These are phyloP conservation scores for Pueraria montana DNA, from an alignment of 306 rosid species.

Conservation along the genomic window DNA sequence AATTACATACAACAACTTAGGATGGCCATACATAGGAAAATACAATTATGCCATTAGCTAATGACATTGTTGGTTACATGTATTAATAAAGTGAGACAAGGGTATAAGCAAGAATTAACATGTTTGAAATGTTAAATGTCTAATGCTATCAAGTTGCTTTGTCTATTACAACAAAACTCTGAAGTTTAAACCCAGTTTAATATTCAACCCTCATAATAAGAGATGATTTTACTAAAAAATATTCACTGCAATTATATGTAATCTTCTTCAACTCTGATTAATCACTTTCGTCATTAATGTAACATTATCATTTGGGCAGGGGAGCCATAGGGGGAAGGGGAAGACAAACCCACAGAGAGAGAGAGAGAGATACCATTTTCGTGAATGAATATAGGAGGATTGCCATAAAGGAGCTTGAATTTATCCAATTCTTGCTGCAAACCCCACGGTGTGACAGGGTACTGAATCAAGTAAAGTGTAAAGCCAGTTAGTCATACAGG, in stretches of 20 bases:
- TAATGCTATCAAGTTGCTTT: background rate
- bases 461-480: slow-evolving; percentile 48
- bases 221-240: background rate
- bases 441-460: slow-evolving; percentile 53
- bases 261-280: background rate
- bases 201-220: background rate
- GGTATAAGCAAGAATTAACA: background rate
- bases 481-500: slow-evolving; percentile 20
- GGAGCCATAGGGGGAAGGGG: too few species aligned
- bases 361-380: slow-evolving; percentile 75
- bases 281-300: too few species aligned
- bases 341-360: background rate
- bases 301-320: too few species aligned
- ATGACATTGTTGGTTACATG: background rate
- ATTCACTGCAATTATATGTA: background rate
- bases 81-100: background rate
- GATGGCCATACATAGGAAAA: background rate
- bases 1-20: background rate
- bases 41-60: background rate
- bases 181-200: too few species aligned
- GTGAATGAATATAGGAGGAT: slow-evolving; percentile 64
- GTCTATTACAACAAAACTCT: background rate
- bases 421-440: slow-evolving; percentile 55
- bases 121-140: background rate
- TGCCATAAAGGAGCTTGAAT: slow-evolving; percentile 69